Evolutionary conservation across 495 filamentous ascomycete genomes (phyloP), one percentile per base, ranked within the genome.

Genomic region (Penicillium riverlandense): DNA sequence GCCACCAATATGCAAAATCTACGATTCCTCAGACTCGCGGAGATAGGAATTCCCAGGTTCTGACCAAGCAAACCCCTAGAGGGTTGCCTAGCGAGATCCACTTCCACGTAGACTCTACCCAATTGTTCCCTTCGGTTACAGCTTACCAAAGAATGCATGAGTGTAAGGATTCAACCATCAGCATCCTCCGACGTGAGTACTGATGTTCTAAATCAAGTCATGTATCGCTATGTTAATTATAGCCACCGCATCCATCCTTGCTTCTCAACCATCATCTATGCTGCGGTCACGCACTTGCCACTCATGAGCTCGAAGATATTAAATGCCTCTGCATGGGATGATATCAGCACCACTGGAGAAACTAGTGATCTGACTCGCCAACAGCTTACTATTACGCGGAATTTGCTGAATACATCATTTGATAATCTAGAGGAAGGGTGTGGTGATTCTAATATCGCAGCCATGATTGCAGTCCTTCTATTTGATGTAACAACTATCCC

Each of bases 251-350:
- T 51, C 29, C 52, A 55, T 35, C 52, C 52, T 12, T 55, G 51
- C 32, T 51, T 48, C 29, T 14, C 28, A 28, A 40, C 44, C 11
- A 40, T 51, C 8, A 37, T 48, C 11, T 37, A 34, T 37, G 37
- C 44, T 1, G 42, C 47, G 7, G 29, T 48, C 4, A 31, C 42
- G 1, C 48, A 51, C 43, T 35, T 38, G 29, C 48, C 48, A 10
- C 48, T 55, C 8, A 55, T 55, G 52, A 55, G 52, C 37, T 40
- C 48, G 4, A 55, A 55, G 13, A 49, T 55, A 7, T 29, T 55
- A 12, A 48, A 55, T 38, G 52, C 52, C 7, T 48, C 52, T 10
- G 48, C 52, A 29, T 55, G 52, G 52, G 52, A 55, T 38, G 52
- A 55, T 27, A 32, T 55, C 9, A 51, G 29, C 37, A 35, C 47